Conservation (phyloP, 2,329 filamentous ascomycete genomes). For the Cytospora schulzeri region DNA sequence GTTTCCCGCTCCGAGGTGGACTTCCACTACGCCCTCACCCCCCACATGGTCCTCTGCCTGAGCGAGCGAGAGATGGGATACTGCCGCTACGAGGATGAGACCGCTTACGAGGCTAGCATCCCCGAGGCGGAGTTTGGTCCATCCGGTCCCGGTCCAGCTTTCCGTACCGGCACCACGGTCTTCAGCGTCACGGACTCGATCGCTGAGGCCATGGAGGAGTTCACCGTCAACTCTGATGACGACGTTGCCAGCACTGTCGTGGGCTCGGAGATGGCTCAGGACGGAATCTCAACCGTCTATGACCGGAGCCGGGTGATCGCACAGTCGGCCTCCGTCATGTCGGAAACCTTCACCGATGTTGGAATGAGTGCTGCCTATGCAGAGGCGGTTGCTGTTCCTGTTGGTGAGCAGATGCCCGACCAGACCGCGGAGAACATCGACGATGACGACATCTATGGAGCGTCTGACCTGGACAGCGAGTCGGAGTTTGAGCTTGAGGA, state of each 20-base stretch:
- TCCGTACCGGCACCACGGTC: slow-evolving; percentile 47
- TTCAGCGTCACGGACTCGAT: slow-evolving; percentile 33
- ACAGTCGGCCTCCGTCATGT: slow-evolving; percentile 38
- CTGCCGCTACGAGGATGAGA: slow-evolving; percentile 50
- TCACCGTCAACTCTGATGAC: slow-evolving; percentile 35
- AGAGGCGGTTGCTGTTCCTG: slow-evolving; percentile 41
- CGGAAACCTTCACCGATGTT: slow-evolving; percentile 41
- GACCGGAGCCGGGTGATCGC: slow-evolving; percentile 37
- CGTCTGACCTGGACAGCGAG: neutral
- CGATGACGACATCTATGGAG: slow-evolving; percentile 17
- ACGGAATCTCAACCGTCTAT: slow-evolving; percentile 43
- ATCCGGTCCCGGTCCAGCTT: slow-evolving; percentile 49
- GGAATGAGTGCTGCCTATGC: slow-evolving; percentile 36
- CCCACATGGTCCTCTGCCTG: slow-evolving; percentile 55
- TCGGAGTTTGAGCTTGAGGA: neutral
- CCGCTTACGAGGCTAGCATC: slow-evolving; percentile 44
- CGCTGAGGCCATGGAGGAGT: slow-evolving; percentile 36
- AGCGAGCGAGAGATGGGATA: slow-evolving; percentile 61
- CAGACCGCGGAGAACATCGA: slow-evolving; percentile 17
- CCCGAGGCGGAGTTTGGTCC: slow-evolving; percentile 49
- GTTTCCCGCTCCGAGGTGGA: slow-evolving; percentile 29
- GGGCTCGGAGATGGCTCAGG: slow-evolving; percentile 41
- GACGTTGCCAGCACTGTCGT: slow-evolving; percentile 40
- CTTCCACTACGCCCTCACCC: slow-evolving; percentile 41
- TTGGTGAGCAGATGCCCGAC: slow-evolving; percentile 34